Evolutionary conservation across 1,284 basidiomycete species (phyloP).

Genomic region (Apiotrichum gamsii): DNA sequence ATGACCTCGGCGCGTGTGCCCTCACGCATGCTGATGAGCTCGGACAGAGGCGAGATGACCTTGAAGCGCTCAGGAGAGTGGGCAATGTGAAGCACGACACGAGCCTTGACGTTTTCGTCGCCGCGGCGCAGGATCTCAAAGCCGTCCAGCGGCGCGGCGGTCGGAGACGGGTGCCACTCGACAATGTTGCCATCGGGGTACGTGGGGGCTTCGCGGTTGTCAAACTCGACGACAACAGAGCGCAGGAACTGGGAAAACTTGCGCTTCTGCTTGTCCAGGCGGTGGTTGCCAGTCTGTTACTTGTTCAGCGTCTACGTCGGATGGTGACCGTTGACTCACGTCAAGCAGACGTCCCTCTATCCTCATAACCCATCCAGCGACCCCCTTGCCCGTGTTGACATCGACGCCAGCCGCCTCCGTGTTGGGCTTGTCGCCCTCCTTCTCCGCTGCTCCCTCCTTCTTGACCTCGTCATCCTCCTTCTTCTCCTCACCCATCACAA

Average conservation of each 20-base stretch:
- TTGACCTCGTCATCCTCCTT: not conserved
- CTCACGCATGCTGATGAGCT: conserved; percentile 72
- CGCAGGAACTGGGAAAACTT: conserved; percentile 86
- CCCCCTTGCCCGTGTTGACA: conserved; percentile 62
- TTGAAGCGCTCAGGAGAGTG: conserved; percentile 84
- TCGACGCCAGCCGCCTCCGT: conserved; percentile 36
- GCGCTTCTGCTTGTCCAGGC: conserved; percentile 62
- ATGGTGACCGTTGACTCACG: conserved; percentile 31
- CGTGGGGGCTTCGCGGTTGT: conserved; percentile 66
- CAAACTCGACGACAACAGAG: conserved; percentile 76
- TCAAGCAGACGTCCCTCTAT: conserved; percentile 80
- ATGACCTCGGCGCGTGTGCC: conserved; percentile 77
- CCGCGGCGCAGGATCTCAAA: conserved; percentile 82
- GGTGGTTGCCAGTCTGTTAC: conserved; percentile 52
- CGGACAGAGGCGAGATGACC: conserved; percentile 68
- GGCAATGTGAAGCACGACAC: conserved; percentile 73
- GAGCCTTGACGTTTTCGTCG: conserved; percentile 66
- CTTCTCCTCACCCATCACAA: not conserved
- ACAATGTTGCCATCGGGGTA: conserved; percentile 61
- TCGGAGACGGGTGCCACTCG: conserved; percentile 53
- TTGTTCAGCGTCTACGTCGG: no score
- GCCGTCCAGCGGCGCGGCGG: conserved; percentile 68
- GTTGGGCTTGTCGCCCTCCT: not conserved
- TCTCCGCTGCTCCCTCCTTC: conserved; percentile 3
- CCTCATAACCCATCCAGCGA: conserved; percentile 83